Conservation (phyloP, 2,329 filamentous ascomycete genomes). For the Colletotrichum caudatum region DNA sequence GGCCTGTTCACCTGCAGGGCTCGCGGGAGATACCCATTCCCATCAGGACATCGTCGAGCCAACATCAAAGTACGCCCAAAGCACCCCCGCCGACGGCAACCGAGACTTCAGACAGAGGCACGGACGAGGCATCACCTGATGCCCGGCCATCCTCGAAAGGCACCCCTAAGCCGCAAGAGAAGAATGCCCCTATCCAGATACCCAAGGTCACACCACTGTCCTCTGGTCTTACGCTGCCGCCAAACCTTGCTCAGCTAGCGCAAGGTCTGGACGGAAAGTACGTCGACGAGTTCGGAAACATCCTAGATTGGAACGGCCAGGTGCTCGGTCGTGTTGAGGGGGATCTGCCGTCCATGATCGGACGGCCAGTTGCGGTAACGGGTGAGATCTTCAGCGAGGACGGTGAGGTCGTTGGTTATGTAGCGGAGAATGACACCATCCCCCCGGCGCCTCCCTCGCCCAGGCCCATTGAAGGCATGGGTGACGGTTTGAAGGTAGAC, state of each 20-base stretch:
- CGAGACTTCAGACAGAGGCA: conserved; percentile 28
- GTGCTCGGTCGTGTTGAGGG: conserved; percentile 65
- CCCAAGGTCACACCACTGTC: conserved; percentile 57
- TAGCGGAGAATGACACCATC: conserved; percentile 55
- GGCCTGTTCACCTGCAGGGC: conserved; percentile 35
- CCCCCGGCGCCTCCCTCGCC: conserved; percentile 44
- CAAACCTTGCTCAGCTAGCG: conserved; percentile 51
- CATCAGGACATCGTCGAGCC: conserved; percentile 25
- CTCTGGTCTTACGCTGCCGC: conserved; percentile 47
- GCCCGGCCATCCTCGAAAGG: conserved; percentile 14
- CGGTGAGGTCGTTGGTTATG: conserved; percentile 59
- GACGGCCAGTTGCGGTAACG: conserved; percentile 57
- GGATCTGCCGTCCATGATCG: conserved; percentile 67
- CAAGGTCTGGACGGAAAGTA: conserved; percentile 59
- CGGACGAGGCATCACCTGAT: conserved; percentile 24
- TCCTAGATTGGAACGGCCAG: conserved; percentile 62
- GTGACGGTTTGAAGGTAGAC: conserved; percentile 57
- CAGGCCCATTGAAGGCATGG: conserved; percentile 51
- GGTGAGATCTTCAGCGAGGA: conserved; percentile 61
- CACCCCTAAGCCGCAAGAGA: conserved; percentile 23
- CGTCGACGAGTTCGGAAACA: conserved; percentile 67
- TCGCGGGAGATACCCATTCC: conserved; percentile 42
- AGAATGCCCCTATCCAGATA: conserved; percentile 50
- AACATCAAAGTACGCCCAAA: conserved; percentile 25
- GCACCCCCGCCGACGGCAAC: conserved; percentile 12